Base-by-base conservation (phyloP, 495 filamentous ascomycete species). In the Penicillium ucsense region DNA sequence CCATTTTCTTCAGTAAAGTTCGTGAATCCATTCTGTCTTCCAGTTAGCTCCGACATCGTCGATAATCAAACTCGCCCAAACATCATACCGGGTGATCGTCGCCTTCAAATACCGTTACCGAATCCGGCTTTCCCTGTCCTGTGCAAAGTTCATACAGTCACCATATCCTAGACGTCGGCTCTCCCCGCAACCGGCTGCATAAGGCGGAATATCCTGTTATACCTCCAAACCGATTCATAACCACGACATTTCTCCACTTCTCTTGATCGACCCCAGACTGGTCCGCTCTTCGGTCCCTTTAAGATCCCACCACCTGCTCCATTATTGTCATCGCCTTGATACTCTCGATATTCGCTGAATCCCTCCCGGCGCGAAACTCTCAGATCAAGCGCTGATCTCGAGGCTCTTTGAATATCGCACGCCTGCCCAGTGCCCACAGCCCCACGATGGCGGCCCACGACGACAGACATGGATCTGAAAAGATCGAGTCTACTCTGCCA, bases 391-490 rank as follows among this genome's bases (percentile, higher is more conserved):
- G 20, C 20, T 20, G 20, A 20, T 20, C 20, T 20, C 20, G 20
- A 20, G 20, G 20, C 20, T 20, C 20, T 20, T 20, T 31, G 35
- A 45, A 29, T 34, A 49, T n/a, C 9, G 12, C 34, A 38, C 33
- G 37, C 33, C 43, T 55, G 56, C 43, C 54, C 52, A 20, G 20
- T 20, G 20, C 20, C 20, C 20, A 20, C 20, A 20, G 20, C 20
- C 2, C 20, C 20, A 46, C 44, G 53, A 71, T 71, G 67, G 52
- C 62, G 35, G 51, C 35, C 49, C 45, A 55, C 41, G 57, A 59
- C 37, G 52, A 57, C 38, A 43, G 49, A 8, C 51, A 47, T 41
- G 50, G 29, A 34, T 47, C 54, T 40, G 64, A 67, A 3, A 57
- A 55, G 36, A 57, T 67, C 48, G 67, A 70, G 47, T 35, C 58